Percentiles rank a stretch among this genome's conserved stretches.
Evolutionary conservation across 2,329 filamentous ascomycete species (phyloP).

Genomic region (Malbranchea cinnamomea): DNA sequence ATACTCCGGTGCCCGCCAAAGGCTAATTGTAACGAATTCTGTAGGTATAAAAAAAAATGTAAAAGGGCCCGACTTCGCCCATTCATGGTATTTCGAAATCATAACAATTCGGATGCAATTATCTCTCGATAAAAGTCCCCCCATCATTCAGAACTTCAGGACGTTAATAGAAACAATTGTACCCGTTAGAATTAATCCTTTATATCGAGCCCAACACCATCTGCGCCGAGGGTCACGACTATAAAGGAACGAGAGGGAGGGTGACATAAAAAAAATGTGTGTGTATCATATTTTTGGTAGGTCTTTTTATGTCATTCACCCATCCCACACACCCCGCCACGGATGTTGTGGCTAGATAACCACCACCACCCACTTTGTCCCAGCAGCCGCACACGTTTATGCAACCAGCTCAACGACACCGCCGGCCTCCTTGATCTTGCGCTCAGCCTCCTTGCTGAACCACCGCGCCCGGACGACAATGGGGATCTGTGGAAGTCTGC

Average conservation of each 20-base stretch:
- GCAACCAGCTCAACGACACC: conserved; percentile 92
- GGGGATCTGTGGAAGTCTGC: conserved; percentile 81
- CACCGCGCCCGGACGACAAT: conserved; percentile 90
- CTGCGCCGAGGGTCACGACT: no score
- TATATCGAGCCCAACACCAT: conserved; percentile 7
- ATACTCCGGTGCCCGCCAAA: no score
- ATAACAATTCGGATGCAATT: conserved; percentile 6
- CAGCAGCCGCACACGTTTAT: conserved; percentile 47
- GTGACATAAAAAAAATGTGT: no score
- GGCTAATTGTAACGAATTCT: no score
- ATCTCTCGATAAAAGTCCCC: not conserved
- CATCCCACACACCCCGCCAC: no score
- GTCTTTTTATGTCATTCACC: no score
- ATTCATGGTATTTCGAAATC: conserved; percentile 7
- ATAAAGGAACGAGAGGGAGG: no score
- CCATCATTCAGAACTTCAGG: conserved; percentile 2
- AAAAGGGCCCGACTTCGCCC: conserved; percentile 5
- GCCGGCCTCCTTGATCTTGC: conserved; percentile 97
- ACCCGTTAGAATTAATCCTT: conserved; percentile 3
- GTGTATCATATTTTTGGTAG: no score
- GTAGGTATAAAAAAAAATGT: conserved; percentile 1
- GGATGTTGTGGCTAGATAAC: no score
- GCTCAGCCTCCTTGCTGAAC: conserved; percentile 90
- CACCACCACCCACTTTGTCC: no score
- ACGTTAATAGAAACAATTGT: conserved; percentile 3